Evolutionary conservation across 2,329 filamentous ascomycete genomes (phyloP).

Genomic region (Microsporum canis): DNA sequence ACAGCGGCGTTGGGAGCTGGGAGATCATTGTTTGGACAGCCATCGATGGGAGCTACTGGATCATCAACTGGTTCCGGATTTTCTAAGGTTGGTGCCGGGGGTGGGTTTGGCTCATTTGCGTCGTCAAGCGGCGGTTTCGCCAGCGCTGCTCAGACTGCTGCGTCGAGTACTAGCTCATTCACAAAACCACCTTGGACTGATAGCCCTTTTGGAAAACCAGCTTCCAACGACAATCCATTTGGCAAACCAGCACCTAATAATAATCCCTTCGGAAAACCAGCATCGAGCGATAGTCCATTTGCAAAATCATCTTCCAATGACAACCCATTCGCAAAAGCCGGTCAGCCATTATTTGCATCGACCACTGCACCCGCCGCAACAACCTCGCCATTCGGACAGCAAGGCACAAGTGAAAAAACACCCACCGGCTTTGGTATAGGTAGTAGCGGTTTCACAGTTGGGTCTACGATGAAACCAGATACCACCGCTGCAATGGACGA

Average conservation of each 20-base stretch:
- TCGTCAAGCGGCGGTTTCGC: conserved; percentile 3
- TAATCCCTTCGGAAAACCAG: not conserved
- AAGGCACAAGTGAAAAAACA: conserved; percentile 14
- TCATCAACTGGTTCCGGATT: not conserved
- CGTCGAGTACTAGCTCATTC: conserved; percentile 8
- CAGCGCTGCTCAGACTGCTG: conserved; percentile 4
- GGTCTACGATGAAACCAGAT: conserved; percentile 37
- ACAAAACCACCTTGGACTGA: conserved; percentile 14
- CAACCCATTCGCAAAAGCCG: conserved; percentile 24
- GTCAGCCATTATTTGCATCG: conserved; percentile 24
- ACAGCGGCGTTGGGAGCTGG: conserved; percentile 14
- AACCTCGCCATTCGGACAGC: conserved; percentile 12
- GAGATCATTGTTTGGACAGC: conserved; percentile 23
- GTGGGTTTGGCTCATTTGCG: conserved; percentile 9
- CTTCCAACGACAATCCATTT: conserved; percentile 19
- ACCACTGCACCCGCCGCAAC: not conserved
- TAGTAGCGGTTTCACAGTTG: conserved; percentile 30
- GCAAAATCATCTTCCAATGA: not conserved
- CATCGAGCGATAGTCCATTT: not conserved
- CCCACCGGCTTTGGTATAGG: conserved; percentile 23
- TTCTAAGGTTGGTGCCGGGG: conserved; percentile 14
- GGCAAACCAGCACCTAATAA: conserved; percentile 12
- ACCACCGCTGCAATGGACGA: conserved; percentile 30
- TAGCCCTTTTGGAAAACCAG: conserved; percentile 1
- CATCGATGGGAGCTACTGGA: conserved; percentile 11